phyloP scores from a whole-genome alignment of 108 stramenopile species.

The Aurantiochytrium sp. region DNA sequence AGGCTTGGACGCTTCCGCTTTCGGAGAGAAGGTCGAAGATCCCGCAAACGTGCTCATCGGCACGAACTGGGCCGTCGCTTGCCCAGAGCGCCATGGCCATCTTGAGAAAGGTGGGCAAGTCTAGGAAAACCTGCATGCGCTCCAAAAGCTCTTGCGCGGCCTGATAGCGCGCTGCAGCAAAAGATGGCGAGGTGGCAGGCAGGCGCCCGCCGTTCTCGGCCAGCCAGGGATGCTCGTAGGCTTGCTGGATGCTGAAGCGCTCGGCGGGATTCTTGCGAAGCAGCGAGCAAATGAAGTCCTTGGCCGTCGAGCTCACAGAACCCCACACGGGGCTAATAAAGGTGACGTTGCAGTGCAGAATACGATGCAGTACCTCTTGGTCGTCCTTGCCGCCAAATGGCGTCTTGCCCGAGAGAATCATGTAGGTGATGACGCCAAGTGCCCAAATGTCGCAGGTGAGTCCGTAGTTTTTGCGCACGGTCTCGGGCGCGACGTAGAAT shows the following conservation, averaged over 20 bases:
- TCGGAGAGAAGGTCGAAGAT: neutral
- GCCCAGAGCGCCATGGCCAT: neutral
- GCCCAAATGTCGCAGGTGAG: conserved; percentile 91
- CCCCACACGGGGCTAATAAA: conserved; percentile 76
- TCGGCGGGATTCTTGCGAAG: neutral
- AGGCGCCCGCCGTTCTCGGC: neutral
- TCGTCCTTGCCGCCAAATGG: conserved; percentile 70
- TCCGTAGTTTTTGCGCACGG: conserved; percentile 88
- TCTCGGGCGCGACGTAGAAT: conserved; percentile 94
- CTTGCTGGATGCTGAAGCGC: neutral
- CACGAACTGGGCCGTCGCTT: neutral
- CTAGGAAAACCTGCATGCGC: neutral
- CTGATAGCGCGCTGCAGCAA: neutral
- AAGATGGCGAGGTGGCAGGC: no score
- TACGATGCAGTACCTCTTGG: conserved; percentile 54
- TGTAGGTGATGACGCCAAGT: conserved; percentile 86
- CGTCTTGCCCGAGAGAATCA: conserved; percentile 80
- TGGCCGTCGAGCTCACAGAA: conserved; percentile 63
- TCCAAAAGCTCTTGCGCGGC: neutral
- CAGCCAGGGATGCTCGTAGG: neutral
- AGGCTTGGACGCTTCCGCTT: neutral
- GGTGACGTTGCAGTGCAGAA: conserved; percentile 55
- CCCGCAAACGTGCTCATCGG: neutral
- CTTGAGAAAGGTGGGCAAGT: neutral
- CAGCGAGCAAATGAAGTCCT: conserved; percentile 64